Evolutionary conservation across 768 basidiomycete genomes (phyloP).

Genomic region (Lactarius trivialis): DNA sequence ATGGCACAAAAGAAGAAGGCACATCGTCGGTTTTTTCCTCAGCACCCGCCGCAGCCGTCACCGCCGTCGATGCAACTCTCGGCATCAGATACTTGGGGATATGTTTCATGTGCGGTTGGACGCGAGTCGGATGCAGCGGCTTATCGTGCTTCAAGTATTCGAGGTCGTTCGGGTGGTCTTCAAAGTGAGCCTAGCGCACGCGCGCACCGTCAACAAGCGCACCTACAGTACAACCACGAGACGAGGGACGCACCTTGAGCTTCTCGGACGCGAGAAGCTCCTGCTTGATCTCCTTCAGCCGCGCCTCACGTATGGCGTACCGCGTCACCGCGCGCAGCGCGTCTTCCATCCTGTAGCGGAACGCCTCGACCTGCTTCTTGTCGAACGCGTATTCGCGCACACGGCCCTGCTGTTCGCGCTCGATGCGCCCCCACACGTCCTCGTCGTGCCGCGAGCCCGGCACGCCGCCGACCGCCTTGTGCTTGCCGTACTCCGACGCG

Average conservation of each 20-base stretch:
- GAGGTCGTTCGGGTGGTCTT: slow-evolving; percentile 91
- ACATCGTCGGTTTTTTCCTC: slow-evolving; percentile 25
- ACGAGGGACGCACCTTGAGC: slow-evolving; percentile 62
- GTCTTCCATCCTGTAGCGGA: slow-evolving; percentile 97
- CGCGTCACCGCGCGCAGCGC: slow-evolving; percentile 84
- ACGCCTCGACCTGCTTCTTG: slow-evolving; percentile 93
- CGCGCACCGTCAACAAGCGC: slow-evolving; percentile 5
- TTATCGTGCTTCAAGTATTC: slow-evolving; percentile 93
- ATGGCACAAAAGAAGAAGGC: slow-evolving; percentile 61
- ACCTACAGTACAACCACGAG: neutral
- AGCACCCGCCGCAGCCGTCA: slow-evolving; percentile 26
- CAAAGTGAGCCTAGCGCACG: slow-evolving; percentile 79
- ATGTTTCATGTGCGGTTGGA: slow-evolving; percentile 94
- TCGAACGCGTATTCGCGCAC: slow-evolving; percentile 93
- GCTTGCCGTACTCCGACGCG: slow-evolving; percentile 58
- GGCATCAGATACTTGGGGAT: slow-evolving; percentile 91
- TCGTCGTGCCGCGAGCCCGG: slow-evolving; percentile 73
- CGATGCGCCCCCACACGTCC: slow-evolving; percentile 66
- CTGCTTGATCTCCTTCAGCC: slow-evolving; percentile 86
- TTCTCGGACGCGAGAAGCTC: slow-evolving; percentile 96
- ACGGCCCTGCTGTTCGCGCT: slow-evolving; percentile 59
- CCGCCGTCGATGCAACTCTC: slow-evolving; percentile 52
- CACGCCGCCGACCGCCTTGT: slow-evolving; percentile 64
- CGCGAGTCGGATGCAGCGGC: slow-evolving; percentile 80
- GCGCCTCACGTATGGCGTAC: slow-evolving; percentile 80